A percentile compares a stretch with the other conserved stretches of the same genome.
phyloP scores from a whole-genome alignment of 345 rosid species.

The Eucalyptus melliodora region DNA sequence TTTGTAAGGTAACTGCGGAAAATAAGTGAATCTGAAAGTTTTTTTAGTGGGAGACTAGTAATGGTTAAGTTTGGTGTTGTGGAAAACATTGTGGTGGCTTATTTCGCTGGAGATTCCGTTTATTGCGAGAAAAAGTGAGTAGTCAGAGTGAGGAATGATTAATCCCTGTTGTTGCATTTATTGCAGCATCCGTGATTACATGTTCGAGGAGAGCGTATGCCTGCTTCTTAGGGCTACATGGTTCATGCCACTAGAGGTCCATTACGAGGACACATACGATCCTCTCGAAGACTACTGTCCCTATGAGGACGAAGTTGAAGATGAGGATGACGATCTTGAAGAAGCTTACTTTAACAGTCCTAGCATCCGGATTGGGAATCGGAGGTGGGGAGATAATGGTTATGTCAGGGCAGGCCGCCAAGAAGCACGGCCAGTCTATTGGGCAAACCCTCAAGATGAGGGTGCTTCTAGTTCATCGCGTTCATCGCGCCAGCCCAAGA shows the following conservation, averaged over 20 bases:
- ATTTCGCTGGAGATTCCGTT: neutral
- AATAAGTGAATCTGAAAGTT: neutral
- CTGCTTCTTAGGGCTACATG: constrained; percentile 83
- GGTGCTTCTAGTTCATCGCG: constrained; percentile 47
- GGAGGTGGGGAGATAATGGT: constrained; percentile 96
- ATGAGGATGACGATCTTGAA: constrained; percentile 36
- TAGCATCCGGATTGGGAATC: constrained; percentile 59
- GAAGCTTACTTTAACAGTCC: constrained; percentile 44
- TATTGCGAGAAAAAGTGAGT: neutral
- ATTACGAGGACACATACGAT: constrained; percentile 21
- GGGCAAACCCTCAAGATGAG: constrained; percentile 13
- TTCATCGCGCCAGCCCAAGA: constrained; percentile 43
- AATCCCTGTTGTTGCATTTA: neutral
- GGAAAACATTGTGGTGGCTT: neutral
- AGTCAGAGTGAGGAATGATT: neutral
- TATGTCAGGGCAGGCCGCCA: constrained; percentile 77
- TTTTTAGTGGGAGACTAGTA: neutral
- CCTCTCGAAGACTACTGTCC: constrained; percentile 35
- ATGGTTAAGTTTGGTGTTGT: neutral
- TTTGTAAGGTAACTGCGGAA: neutral
- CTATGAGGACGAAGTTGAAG: constrained; percentile 32
- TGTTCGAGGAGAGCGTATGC: constrained; percentile 93
- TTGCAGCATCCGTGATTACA: constrained; percentile 67
- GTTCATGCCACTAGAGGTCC: constrained; percentile 58
- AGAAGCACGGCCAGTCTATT: constrained; percentile 65